These are phyloP conservation scores for Styphnolobium japonicum DNA, from an alignment of 306 rosid species.

Conservation along the genomic window DNA sequence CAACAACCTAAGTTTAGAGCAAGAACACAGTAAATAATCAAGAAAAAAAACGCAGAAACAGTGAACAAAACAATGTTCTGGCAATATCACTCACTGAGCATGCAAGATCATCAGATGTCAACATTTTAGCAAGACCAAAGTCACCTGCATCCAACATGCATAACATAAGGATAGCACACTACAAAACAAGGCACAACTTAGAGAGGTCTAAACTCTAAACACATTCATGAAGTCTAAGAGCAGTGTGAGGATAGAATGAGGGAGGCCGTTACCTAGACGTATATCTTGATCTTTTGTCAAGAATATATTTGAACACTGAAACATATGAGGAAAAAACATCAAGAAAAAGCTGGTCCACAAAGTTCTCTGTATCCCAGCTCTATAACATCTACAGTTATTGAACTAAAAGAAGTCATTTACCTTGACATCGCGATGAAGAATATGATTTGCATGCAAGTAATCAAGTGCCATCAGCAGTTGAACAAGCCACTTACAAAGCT, in stretches of 20 bases:
- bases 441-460: constrained; percentile 84
- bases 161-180: constrained; percentile 5
- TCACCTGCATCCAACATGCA: constrained; percentile 64
- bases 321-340: constrained; percentile 16
- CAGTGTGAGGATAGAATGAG: not conserved
- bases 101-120: constrained; percentile 97
- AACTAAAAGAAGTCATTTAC: constrained; percentile 42
- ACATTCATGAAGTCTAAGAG: not conserved
- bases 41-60: not conserved
- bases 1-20: constrained; percentile 68
- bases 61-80: not conserved
- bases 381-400: not conserved
- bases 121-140: constrained; percentile 93
- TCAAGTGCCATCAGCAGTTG: constrained; percentile 97
- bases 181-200: not conserved
- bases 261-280: constrained; percentile 65
- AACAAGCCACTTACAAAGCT: constrained; percentile 96
- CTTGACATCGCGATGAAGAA: constrained; percentile 98
- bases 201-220: not conserved
- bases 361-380: constrained; percentile 13
- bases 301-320: constrained; percentile 98
- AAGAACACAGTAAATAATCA: constrained; percentile 2
- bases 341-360: constrained; percentile 17
- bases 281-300: constrained; percentile 88
- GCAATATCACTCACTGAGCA: constrained; percentile 68